A percentile compares a stretch with the other conserved stretches of the same genome.
phyloP scores from a whole-genome alignment of 345 rosid genomes.

The sweet orange (Citrus sinensis) region DVS_A1.0 CM039165.1:31325001-31325500 shows the following conservation, averaged over 20 bases:
- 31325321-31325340: constrained; percentile 8
- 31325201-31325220: neutral
- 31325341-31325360: neutral
- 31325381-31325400: neutral
- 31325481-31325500: constrained; percentile 70
- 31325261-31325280: neutral
- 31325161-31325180: neutral
- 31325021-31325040: neutral
- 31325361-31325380: no score
- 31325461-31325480: constrained; percentile 83
- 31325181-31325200: neutral
- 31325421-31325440: constrained; percentile 14
- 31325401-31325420: neutral
- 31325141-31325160: neutral
- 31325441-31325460: constrained; percentile 93
- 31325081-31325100: neutral
- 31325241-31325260: neutral
- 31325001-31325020: neutral
- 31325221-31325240: neutral
- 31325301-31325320: constrained; percentile 2
- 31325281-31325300: neutral
- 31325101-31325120: neutral
- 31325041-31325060: neutral
- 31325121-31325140: neutral
- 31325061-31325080: neutral